These are phyloP conservation scores for Orychophragmus violaceus DNA, from an alignment of 345 rosid genomes.

Conservation along the genomic window DNA sequence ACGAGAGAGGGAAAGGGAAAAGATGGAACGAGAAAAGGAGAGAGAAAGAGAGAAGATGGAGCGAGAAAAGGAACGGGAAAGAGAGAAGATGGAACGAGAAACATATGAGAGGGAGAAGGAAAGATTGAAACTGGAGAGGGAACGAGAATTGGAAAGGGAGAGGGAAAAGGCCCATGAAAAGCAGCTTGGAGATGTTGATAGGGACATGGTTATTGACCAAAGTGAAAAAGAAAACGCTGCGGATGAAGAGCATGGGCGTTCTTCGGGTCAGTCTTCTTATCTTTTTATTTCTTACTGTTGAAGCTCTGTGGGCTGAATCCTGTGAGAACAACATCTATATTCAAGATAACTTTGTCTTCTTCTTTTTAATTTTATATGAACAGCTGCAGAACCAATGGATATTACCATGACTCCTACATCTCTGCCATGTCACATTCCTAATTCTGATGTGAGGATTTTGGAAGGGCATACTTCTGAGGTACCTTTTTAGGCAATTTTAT, in stretches of 20 bases:
- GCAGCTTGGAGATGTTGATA: conserved; percentile 48
- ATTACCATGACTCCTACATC: conserved; percentile 42
- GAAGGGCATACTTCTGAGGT: conserved; percentile 99
- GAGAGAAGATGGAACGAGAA: conserved; percentile 33
- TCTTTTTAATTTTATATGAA: not conserved
- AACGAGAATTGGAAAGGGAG: conserved; percentile 22
- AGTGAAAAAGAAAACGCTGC: conserved; percentile 41
- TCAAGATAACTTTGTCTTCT: not conserved
- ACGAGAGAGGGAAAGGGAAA: conserved; percentile 49
- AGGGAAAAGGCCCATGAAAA: conserved; percentile 58
- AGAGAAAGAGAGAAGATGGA: conserved; percentile 67
- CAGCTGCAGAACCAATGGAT: conserved; percentile 83
- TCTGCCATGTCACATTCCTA: conserved; percentile 62
- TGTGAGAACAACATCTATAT: not conserved
- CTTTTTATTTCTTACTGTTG: not conserved
- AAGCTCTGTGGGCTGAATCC: not conserved
- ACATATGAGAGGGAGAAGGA: conserved; percentile 59
- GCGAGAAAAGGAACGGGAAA: conserved; percentile 34
- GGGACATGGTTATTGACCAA: conserved; percentile 47
- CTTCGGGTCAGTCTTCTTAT: conserved; percentile 36
- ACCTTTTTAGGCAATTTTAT: conserved; percentile 16
- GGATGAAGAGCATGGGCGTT: conserved; percentile 50
- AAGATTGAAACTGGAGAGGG: conserved; percentile 28
- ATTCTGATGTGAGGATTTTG: conserved; percentile 76
- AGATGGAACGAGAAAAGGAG: too few species aligned